Base-by-base conservation (phyloP, 257 asterid genomes). In the Coffea canephora region DNA sequence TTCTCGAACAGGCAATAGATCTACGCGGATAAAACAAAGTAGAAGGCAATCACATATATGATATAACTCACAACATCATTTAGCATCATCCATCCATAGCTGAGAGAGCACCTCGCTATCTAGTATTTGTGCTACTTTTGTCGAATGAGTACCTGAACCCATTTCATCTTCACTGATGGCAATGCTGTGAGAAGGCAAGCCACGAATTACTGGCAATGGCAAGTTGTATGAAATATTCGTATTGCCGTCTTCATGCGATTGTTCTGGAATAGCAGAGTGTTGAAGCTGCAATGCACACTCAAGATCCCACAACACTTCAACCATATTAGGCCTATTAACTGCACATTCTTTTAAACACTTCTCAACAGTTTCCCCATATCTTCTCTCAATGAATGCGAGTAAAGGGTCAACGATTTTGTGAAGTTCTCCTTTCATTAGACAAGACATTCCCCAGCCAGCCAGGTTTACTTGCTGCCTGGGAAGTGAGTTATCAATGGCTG, bases 251-350 rank as follows among this genome's bases (percentile, higher is more conserved):
- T 87, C 92, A 25, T 78, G 73, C 4, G 85, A 79, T 45, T 81
- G 80, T 46, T 78, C 71, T 0, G 87, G 80, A 3, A 77, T 36
- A 11, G 73, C 87, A 13, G 82, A 77, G 19, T 79, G 73, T 69
- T 92, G 95, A 65, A 90, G 90, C 78, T 73, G 64, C 78, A 85
- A 76, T 19, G 87, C 87, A 50, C 89, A 90, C 31, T 90, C 85
- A 62, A 92, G 90, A 78, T 88, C 92, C 97, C 97, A 92, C 84
- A 87, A n/a, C 69, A 92, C 92, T 79, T 90, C 91, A 6, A 76
- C 81, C 94, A 90, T 87, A 21, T 78, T 81, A 4, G 95, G 95
- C 88, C 91, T 80, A 13, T 89, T 91, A 1, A 13, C 81, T 6
- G 92, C 88, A 23, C 59, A 2, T 0, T 90, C 95, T 69, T 85